Percentiles rank a stretch among this genome's conserved stretches.
Evolutionary conservation across 192 early-diverging fungal genomes (phyloP).

Genomic region (Podila minutissima): DNA sequence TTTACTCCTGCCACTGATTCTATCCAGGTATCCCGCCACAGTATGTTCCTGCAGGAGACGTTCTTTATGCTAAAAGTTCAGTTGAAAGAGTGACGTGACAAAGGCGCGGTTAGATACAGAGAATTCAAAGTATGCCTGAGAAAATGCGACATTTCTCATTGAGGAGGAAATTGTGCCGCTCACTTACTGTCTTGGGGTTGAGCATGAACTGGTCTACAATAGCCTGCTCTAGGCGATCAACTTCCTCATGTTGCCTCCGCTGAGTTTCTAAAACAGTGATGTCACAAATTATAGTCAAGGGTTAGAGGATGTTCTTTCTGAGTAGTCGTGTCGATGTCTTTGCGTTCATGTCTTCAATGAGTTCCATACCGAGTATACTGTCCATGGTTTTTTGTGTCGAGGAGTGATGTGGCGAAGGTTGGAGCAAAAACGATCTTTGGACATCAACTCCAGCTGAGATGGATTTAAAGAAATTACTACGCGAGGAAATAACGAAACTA

Average conservation of each 20-base stretch:
- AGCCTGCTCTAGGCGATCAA: conserved; percentile 92
- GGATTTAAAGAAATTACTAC: no score
- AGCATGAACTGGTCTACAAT: conserved; percentile 83
- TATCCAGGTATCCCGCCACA: conserved; percentile 73
- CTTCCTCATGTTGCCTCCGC: conserved; percentile 81
- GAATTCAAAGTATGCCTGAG: background rate
- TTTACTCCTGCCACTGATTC: conserved; percentile 73
- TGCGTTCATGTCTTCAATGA: background rate
- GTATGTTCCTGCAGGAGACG: conserved; percentile 84
- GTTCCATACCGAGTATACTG: conserved; percentile 33
- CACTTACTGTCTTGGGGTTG: conserved; percentile 72
- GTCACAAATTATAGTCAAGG: background rate
- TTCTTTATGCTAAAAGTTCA: conserved; percentile 74
- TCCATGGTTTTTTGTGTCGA: conserved; percentile 17
- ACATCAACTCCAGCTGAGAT: no score
- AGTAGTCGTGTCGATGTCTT: background rate
- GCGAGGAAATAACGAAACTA: no score
- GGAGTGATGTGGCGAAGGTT: no score
- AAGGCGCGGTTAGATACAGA: background rate
- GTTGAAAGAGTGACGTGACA: background rate
- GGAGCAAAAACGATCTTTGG: no score
- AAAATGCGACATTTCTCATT: background rate
- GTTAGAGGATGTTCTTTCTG: background rate
- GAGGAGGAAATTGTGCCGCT: background rate
- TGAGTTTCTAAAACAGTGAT: conserved; percentile 42